Base-by-base conservation (phyloP, 2,329 filamentous ascomycete genomes). In the Calcarisporium arbuscula region DNA sequence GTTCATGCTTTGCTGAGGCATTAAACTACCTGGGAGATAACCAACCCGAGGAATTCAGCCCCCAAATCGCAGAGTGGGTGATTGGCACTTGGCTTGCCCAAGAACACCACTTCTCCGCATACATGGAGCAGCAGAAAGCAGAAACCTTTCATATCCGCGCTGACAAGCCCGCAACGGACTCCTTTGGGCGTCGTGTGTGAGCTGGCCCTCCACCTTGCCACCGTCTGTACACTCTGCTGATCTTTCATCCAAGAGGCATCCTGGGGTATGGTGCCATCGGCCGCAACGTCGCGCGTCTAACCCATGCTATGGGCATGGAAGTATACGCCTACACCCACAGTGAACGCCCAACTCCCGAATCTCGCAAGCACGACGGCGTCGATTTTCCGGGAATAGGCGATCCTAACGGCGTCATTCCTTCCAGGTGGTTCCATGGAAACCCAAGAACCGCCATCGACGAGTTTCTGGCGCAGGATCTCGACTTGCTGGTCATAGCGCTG, bases 281-380 rank as follows among this genome's bases (percentile, higher is more conserved):
- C 5, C 53, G 65, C 5, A 62, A 68, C 32, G 50, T 48, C 32
- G 66, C 60, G 7, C 54, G 60, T 7, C 65, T 82, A 6, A 70
- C 68, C 4, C 61, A 67, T 15, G 74, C 76, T 4, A 53, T 82
- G 48, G 82, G 81, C 10, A 81, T 82, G 72, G 64, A 75, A 29
- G 71, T 87, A 2, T 65, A 82, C 46, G 82, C 79, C 2, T 84
- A 80, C 56, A 85, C 81, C 0, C 73, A 74, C 1, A 70, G 65
- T 2, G 71, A 77, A 1, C 72, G 74, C 22, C 47, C 62, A 3
- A 82, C 80, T 0, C 65, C 73, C 0, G 75, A 76, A 36, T 75
- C 72, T 6, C 70, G 69, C 32, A 61, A 55, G 20, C 75, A 83
- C 48, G 54, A 56, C 7, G 74, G 74, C 11, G 86, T 78, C 54